phyloP scores from a whole-genome alignment of 805 yeast species.

The Cyberlindnera euphorbiiphila region DNA sequence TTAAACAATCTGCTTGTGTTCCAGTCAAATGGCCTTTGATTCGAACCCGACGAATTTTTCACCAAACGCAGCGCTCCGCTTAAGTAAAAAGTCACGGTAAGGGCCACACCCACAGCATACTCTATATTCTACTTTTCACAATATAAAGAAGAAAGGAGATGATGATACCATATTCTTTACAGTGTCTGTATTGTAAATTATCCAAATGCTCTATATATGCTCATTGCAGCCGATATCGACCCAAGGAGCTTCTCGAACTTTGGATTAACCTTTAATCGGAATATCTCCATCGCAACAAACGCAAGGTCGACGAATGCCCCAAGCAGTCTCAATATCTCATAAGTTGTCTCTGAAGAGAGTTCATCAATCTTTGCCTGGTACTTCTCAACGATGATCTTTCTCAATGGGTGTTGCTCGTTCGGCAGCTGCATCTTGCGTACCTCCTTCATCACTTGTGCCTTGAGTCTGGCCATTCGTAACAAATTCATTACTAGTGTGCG shows the following conservation, averaged over 20 bases:
- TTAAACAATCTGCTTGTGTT: background rate
- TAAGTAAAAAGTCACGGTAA: background rate
- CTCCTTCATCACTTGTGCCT: conserved; percentile 8
- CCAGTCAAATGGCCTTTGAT: conserved; percentile 7
- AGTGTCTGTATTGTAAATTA: conserved; percentile 20
- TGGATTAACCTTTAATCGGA: conserved; percentile 14
- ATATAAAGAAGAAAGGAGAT: background rate
- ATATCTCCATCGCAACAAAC: conserved; percentile 20
- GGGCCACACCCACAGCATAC: background rate
- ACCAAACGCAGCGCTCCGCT: too few species aligned
- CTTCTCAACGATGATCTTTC: conserved; percentile 13
- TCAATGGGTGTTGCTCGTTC: conserved; percentile 4
- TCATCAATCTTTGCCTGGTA: conserved; percentile 15
- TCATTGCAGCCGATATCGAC: conserved; percentile 14
- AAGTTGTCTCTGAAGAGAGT: conserved; percentile 10
- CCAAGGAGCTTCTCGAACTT: conserved; percentile 18
- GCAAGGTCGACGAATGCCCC: conserved; percentile 21
- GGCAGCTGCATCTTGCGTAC: conserved; percentile 8
- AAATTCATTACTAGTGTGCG: conserved; percentile 9
- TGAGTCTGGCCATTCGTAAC: conserved; percentile 7
- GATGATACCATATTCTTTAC: background rate
- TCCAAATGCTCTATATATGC: conserved; percentile 18
- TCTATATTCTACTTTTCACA: background rate
- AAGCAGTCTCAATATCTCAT: conserved; percentile 11
- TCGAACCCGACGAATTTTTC: conserved; percentile 10